Evolutionary conservation across 1,284 basidiomycete genomes (phyloP), one percentile per base, ranked within the genome.

Genomic region (Tilletia caries): DNA sequence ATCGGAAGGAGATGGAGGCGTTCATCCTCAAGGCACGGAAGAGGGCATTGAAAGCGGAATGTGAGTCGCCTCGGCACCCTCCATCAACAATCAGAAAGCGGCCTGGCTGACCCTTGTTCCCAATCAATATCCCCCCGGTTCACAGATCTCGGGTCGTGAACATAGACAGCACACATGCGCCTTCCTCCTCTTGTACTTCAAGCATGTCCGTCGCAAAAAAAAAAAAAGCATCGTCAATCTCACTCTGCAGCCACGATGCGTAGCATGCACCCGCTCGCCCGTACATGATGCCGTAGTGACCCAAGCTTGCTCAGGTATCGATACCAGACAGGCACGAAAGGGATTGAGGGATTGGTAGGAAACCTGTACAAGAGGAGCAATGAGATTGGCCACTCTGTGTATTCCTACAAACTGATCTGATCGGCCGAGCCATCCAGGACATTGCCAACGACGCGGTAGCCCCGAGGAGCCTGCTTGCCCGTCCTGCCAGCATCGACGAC

Each of bases 21-120:
- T 88, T 91, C 27, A 83, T 97, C 68, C 86, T 97, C 68, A 88
- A 87, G 48, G 85, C 93, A 75, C 86, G 91, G 81, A 96, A 96
- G 85, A 87, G 89, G 83, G 90, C 90, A 20, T 83, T 96, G 66
- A 88, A 94, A 69, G 90, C 92, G 74, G 71, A 74, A 64, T 74
- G 71, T 74, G 62, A 68, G 68, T 65, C 52, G 10, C 44, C 12
- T 60, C 37, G 23, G 34, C 68, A 66, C 69, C 37, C 34, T 18
- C 27, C 68, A 37, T 41, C n/a, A n/a, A n/a, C n/a, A n/a, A n/a
- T n/a, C n/a, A n/a, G n/a, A n/a, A n/a, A n/a, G n/a, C n/a, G n/a
- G n/a, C n/a, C n/a, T n/a, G n/a, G n/a, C n/a, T n/a, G n/a, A n/a
- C n/a, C n/a, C n/a, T n/a, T n/a, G n/a, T n/a, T n/a, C n/a, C n/a